phyloP scores from a whole-genome alignment of 345 rosid genomes.

The Pseudoturritis turrita region DNA sequence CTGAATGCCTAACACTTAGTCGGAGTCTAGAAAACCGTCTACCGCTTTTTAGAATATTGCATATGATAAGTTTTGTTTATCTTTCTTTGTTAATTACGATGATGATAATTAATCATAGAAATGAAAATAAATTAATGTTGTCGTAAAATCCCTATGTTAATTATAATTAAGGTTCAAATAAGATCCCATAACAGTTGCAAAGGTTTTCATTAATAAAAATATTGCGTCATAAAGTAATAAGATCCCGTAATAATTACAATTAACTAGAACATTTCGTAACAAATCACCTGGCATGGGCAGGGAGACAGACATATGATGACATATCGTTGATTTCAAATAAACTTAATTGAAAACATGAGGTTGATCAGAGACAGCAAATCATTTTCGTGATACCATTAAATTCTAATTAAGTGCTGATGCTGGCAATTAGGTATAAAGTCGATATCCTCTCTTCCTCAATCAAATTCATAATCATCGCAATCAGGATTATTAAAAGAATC shows the following conservation, averaged over 20 bases:
- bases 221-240: not conserved
- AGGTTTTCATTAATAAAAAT: not conserved
- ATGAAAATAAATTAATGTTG: not conserved
- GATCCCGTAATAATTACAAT: not conserved
- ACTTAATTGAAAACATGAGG: not conserved
- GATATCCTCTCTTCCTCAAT: constrained; percentile 16
- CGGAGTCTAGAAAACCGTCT: too few species aligned
- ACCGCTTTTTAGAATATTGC: too few species aligned
- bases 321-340: not conserved
- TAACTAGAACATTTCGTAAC: not conserved
- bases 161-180: not conserved
- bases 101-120: not conserved
- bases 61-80: too few species aligned
- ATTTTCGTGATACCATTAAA: not conserved
- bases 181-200: not conserved
- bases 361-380: constrained; percentile 21
- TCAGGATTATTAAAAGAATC: not conserved
- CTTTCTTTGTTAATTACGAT: constrained; percentile 2
- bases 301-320: constrained; percentile 2
- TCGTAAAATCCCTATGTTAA: too few species aligned
- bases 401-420: constrained; percentile 25
- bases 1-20: too few species aligned
- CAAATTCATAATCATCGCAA: constrained; percentile 25
- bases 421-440: constrained; percentile 31
- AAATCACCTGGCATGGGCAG: constrained; percentile 4